Percentiles rank a stretch among this genome's conserved stretches.
These are phyloP conservation scores for Astraeus odoratus DNA, from an alignment of 768 basidiomycete genomes.

Conservation along the genomic window DNA sequence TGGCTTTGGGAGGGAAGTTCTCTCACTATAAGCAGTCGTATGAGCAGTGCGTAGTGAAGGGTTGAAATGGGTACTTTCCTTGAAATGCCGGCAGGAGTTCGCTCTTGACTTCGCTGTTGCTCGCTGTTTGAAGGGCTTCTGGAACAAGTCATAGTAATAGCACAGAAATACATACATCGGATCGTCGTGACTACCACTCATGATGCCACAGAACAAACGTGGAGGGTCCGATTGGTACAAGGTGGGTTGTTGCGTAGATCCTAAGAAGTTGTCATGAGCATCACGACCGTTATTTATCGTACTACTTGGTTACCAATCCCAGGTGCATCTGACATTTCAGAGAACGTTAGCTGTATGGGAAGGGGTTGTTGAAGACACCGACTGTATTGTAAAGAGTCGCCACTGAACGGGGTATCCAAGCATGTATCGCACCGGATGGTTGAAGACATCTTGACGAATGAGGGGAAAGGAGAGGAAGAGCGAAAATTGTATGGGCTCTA, in stretches of 20 bases:
- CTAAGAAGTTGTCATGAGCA: not conserved
- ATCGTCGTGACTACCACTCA: not conserved
- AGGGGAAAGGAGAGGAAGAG: slow-evolving; percentile 10
- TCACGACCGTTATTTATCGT: not conserved
- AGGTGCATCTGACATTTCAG: not conserved
- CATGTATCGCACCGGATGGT: slow-evolving; percentile 27
- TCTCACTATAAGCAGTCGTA: slow-evolving; percentile 27
- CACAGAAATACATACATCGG: not conserved
- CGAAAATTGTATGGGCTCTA: slow-evolving; percentile 7
- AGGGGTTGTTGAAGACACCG: slow-evolving; percentile 8
- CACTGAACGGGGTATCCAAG: slow-evolving; percentile 35
- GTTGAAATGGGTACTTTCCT: slow-evolving; percentile 42
- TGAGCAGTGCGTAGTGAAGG: not conserved
- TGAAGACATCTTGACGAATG: slow-evolving; percentile 3
- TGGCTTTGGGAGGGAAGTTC: slow-evolving; percentile 20
- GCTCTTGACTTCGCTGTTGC: not conserved
- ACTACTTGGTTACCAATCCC: not conserved
- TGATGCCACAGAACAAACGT: not conserved
- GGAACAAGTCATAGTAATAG: not conserved
- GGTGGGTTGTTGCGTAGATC: not conserved
- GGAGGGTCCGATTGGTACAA: not conserved
- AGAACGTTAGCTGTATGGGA: not conserved
- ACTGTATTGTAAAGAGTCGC: slow-evolving; percentile 31
- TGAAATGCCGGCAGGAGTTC: not conserved
- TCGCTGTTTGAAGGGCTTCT: not conserved